These are phyloP conservation scores for Noccaea caerulescens DNA, from an alignment of 345 rosid species.

Conservation along the genomic window DNA sequence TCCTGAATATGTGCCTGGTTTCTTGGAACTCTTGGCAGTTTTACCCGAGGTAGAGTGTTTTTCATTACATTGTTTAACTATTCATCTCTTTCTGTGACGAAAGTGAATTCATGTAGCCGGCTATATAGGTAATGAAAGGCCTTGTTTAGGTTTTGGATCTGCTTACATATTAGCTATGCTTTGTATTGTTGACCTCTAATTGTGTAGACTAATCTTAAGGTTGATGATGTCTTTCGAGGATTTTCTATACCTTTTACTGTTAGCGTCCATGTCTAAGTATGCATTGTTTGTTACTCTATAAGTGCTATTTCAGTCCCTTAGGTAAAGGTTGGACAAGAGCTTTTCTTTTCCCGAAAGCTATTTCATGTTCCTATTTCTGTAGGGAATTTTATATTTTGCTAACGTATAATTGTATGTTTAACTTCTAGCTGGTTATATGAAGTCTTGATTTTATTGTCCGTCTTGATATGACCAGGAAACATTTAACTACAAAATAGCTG, in stretches of 20 bases:
- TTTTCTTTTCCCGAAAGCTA: conserved; percentile 17
- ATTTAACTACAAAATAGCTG: conserved; percentile 95
- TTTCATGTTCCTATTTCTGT: conserved; percentile 1
- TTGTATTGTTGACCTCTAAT: conserved; percentile 15
- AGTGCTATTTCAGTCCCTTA: conserved; percentile 6
- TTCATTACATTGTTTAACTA: conserved; percentile 12
- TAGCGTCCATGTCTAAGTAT: background rate
- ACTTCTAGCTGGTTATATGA: conserved; percentile 16
- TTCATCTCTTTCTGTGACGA: conserved; percentile 14
- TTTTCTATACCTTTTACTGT: conserved; percentile 7
- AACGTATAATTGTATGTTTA: background rate
- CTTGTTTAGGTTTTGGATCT: conserved; percentile 25
- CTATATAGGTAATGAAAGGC: conserved; percentile 26
- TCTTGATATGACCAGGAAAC: conserved; percentile 66
- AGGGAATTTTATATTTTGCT: conserved; percentile 3
- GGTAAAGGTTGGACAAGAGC: conserved; percentile 11
- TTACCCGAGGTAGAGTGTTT: conserved; percentile 82
- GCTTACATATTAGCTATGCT: conserved; percentile 21
- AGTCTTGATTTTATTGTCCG: conserved; percentile 26
- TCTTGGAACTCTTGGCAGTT: conserved; percentile 93
- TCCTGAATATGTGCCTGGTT: conserved; percentile 94
- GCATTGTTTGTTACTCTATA: background rate
- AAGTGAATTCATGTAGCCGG: background rate
- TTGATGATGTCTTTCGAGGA: conserved; percentile 9
- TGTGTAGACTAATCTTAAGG: conserved; percentile 25